Conservation (phyloP, 73 alveolate genomes). For the Stentor coeruleus region DNA sequence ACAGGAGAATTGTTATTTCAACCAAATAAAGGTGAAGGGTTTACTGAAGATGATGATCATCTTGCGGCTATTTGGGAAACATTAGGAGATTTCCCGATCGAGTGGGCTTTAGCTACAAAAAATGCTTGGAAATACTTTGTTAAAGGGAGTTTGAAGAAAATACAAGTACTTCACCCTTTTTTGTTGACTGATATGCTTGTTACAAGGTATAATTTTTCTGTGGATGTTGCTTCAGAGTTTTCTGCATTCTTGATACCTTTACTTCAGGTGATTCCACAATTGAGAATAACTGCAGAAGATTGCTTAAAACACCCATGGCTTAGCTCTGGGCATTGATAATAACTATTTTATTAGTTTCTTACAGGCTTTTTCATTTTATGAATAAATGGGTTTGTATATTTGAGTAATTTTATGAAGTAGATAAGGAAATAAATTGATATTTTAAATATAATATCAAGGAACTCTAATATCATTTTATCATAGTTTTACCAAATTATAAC, state of each 20-base stretch:
- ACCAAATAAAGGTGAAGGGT: constrained; percentile 69
- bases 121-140: constrained; percentile 39
- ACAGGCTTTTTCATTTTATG: neutral
- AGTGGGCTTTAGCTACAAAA: too few species aligned
- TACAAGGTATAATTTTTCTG: neutral
- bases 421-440: too few species aligned
- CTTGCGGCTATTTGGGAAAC: constrained; percentile 54
- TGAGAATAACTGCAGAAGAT: neutral
- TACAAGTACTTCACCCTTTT: neutral
- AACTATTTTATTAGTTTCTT: too few species aligned
- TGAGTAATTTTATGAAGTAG: too few species aligned
- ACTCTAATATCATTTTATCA: too few species aligned
- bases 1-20: constrained; percentile 94
- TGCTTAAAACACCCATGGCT: neutral
- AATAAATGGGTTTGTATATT: too few species aligned
- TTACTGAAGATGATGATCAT: constrained; percentile 65
- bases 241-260: neutral
- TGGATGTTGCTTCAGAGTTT: neutral
- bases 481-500: too few species aligned
- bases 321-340: neutral
- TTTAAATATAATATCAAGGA: too few species aligned
- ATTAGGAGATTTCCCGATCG: constrained; percentile 49
- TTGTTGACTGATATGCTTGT: neutral
- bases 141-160: neutral
- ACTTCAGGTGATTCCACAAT: neutral